Percentiles rank a stretch among this genome's conserved stretches.
phyloP scores from a whole-genome alignment of 495 filamentous ascomycete species.

The Aspergillus avenaceus region DNA sequence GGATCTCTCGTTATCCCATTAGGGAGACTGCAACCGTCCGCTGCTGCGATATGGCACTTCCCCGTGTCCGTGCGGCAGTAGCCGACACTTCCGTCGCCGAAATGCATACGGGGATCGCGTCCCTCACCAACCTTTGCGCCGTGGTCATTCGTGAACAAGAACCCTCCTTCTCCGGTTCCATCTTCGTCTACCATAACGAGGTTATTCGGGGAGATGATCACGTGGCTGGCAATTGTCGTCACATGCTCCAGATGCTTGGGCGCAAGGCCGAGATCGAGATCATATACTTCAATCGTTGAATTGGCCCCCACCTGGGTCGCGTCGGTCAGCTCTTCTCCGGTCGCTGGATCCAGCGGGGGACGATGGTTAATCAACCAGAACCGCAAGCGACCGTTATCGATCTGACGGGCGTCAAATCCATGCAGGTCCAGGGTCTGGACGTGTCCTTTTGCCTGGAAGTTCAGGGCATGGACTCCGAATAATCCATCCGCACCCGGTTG shows the following conservation, averaged over 20 bases:
- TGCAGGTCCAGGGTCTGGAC: conserved; percentile 24
- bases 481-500: conserved; percentile 16
- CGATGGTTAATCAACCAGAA: conserved; percentile 40
- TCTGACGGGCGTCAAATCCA: conserved; percentile 23
- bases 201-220: conserved; percentile 31
- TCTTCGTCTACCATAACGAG: conserved; percentile 27
- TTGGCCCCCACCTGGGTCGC: conserved; percentile 26
- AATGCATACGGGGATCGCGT: conserved; percentile 9
- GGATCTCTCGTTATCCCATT: conserved; percentile 29
- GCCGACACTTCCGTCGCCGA: conserved; percentile 12
- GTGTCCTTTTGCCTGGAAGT: conserved; percentile 4
- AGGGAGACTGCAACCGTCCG: conserved; percentile 15
- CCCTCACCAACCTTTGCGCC: conserved; percentile 23
- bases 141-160: conserved; percentile 35
- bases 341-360: conserved; percentile 27
- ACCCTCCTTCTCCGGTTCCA: conserved; percentile 14
- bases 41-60: conserved; percentile 23
- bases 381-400: conserved; percentile 11
- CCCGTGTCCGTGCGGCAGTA: conserved; percentile 17
- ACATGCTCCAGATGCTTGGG: conserved; percentile 22
- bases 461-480: conserved; percentile 17
- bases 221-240: conserved; percentile 22
- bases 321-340: conserved; percentile 24
- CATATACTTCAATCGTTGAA: conserved; percentile 31
- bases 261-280: conserved; percentile 15